Evolutionary conservation across 164 flowering plant species (phyloP).

Genomic region (Tinospora cordifolia): DNA sequence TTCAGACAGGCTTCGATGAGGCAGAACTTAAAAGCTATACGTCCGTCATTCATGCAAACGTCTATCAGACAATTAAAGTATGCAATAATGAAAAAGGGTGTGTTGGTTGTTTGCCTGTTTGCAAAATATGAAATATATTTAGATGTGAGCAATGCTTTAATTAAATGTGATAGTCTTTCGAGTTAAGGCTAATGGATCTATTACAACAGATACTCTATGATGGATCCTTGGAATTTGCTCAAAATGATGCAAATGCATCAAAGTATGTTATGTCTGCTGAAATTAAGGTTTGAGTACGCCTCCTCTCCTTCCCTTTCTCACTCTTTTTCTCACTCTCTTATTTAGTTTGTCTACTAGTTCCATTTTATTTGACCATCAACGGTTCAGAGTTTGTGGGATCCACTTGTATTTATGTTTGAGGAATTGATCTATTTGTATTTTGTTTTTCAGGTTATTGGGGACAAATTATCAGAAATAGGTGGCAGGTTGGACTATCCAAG

Average conservation of each 20-base stretch:
- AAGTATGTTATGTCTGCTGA: slow-evolving; percentile 69
- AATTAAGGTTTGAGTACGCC: slow-evolving; percentile 52
- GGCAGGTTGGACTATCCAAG: slow-evolving; percentile 72
- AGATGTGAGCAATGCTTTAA: not conserved
- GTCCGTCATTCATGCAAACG: slow-evolving; percentile 90
- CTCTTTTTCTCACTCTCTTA: not conserved
- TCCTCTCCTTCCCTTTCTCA: not conserved
- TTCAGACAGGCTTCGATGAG: slow-evolving; percentile 95
- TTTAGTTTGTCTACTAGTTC: not conserved
- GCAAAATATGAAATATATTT: slow-evolving; percentile 17
- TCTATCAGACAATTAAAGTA: slow-evolving; percentile 99
- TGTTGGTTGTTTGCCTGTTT: slow-evolving; percentile 74
- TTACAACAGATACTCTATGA: slow-evolving; percentile 69
- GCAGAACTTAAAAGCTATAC: slow-evolving; percentile 77
- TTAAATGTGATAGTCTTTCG: not conserved
- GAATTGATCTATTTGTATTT: not conserved
- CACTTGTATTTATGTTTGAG: not conserved
- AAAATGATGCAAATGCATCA: slow-evolving; percentile 50
- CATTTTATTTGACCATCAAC: not conserved
- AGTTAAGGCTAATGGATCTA: slow-evolving; percentile 5
- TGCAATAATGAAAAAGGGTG: slow-evolving; percentile 76
- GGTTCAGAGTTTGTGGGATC: not conserved
- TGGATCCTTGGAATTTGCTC: slow-evolving; percentile 80
- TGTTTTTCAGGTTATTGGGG: slow-evolving; percentile 62
- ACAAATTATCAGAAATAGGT: slow-evolving; percentile 81